Conservation (phyloP, 2,329 filamentous ascomycete genomes). For the Metarhizium rileyi region DNA sequence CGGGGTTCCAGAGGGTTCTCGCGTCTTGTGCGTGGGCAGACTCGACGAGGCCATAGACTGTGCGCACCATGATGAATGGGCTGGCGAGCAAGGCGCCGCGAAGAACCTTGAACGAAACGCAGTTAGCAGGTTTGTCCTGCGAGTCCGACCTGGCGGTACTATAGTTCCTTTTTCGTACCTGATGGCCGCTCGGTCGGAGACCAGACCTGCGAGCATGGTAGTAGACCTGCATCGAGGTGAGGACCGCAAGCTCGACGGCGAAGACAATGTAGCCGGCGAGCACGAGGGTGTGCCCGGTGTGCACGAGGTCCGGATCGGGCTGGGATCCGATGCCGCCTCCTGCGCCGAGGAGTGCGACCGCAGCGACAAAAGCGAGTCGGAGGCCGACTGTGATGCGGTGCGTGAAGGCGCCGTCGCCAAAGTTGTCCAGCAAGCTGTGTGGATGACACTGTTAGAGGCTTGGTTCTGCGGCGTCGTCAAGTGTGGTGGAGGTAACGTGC, state of each 20-base stretch:
- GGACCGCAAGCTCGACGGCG: constrained; percentile 9
- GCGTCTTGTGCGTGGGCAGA: constrained; percentile 4
- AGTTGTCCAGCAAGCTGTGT: constrained; percentile 14
- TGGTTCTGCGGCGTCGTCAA: not conserved
- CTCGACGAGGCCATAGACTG: constrained; percentile 14
- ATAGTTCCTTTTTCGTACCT: constrained; percentile 8
- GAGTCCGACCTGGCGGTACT: not conserved
- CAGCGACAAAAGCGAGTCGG: constrained; percentile 10
- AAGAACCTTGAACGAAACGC: constrained; percentile 9
- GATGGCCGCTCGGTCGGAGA: constrained; percentile 11
- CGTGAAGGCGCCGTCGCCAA: constrained; percentile 12
- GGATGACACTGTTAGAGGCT: not conserved
- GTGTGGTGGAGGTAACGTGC: constrained; percentile 8
- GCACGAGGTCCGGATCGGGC: not conserved
- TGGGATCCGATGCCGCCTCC: constrained; percentile 13
- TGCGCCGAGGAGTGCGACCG: constrained; percentile 11
- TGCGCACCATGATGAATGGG: constrained; percentile 14
- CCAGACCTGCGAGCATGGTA: constrained; percentile 8
- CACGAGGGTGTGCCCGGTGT: constrained; percentile 10
- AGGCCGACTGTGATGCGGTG: constrained; percentile 9
- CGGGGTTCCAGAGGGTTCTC: constrained; percentile 11
- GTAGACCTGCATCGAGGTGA: constrained; percentile 11
- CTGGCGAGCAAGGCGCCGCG: constrained; percentile 10
- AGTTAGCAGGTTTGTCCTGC: not conserved
- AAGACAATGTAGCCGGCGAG: constrained; percentile 16